phyloP scores from a whole-genome alignment of 192 early-diverging fungal species.

The Dissophora globulifera region DNA sequence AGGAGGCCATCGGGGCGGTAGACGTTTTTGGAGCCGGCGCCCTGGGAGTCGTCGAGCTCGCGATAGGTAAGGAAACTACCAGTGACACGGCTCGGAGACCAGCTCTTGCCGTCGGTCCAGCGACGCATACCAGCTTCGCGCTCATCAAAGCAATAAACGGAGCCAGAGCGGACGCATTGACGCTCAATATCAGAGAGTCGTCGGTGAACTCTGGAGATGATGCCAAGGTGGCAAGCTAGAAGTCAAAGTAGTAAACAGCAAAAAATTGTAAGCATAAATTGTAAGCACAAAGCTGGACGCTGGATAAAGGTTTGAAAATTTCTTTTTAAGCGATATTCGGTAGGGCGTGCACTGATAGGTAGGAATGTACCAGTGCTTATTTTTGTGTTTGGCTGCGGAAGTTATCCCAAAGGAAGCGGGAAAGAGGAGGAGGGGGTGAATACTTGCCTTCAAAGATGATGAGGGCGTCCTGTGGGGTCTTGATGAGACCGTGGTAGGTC shows the following conservation, averaged over 20 bases:
- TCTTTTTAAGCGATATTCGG: not conserved
- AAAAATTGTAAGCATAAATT: no score
- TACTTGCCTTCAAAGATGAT: conserved; percentile 81
- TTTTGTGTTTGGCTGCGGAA: no score
- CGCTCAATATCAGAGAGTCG: conserved; percentile 87
- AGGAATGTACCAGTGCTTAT: no score
- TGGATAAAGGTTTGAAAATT: no score
- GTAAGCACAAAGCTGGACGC: no score
- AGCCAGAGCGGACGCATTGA: conserved; percentile 81
- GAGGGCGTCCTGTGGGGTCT: conserved; percentile 88
- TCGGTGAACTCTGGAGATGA: conserved; percentile 80
- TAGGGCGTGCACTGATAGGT: no score
- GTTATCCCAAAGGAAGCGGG: no score
- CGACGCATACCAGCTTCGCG: conserved; percentile 90
- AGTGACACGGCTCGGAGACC: conserved; percentile 88
- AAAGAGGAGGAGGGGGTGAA: not conserved
- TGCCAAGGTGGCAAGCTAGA: conserved; percentile 77
- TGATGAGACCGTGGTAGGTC: conserved; percentile 86
- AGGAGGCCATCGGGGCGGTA: conserved; percentile 85
- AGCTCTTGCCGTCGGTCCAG: conserved; percentile 93
- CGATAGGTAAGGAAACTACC: conserved; percentile 92
- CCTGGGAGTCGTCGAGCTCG: conserved; percentile 69
- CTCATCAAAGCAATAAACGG: conserved; percentile 94
- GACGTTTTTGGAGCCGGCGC: conserved; percentile 51
- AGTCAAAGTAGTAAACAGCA: not conserved